Percentiles rank a stretch among this genome's conserved stretches.
Evolutionary conservation across 352 stramenopile species (phyloP).

Genomic region (Phytophthora crassamura): DNA sequence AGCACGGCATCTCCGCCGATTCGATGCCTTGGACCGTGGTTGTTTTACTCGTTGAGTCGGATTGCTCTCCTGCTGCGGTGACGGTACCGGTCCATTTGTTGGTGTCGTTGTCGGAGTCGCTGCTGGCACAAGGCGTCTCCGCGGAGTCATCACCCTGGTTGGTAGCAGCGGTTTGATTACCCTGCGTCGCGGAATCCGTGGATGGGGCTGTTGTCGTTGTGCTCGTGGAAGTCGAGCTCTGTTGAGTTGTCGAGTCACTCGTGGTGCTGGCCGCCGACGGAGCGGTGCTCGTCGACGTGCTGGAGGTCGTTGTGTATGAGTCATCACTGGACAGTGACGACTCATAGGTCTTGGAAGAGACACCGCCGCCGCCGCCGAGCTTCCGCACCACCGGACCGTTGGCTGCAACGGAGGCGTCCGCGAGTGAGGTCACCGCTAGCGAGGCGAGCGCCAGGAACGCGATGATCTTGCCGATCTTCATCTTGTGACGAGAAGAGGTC

Average conservation of each 20-base stretch:
- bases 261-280: constrained; percentile 5
- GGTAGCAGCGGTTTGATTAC: not conserved
- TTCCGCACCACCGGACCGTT: constrained; percentile 14
- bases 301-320: constrained; percentile 26
- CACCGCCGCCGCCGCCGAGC: constrained; percentile 24
- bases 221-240: constrained; percentile 8
- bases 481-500: constrained; percentile 8
- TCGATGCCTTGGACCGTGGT: constrained; percentile 8
- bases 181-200: constrained; percentile 8
- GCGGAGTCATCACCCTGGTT: constrained; percentile 8
- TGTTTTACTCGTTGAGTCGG: not conserved
- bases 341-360: constrained; percentile 20
- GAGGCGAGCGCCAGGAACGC: constrained; percentile 28
- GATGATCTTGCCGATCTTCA: constrained; percentile 38
- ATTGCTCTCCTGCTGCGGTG: constrained; percentile 7
- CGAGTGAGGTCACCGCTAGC: constrained; percentile 21
- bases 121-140: constrained; percentile 22
- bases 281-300: constrained; percentile 9
- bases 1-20: constrained; percentile 26
- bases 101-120: constrained; percentile 6
- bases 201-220: constrained; percentile 1
- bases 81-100: constrained; percentile 27
- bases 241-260: constrained; percentile 20
- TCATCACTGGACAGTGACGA: constrained; percentile 21
- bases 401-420: constrained; percentile 22